Conservation (phyloP, 345 rosid genomes). For the Microcos paniculata region DNA sequence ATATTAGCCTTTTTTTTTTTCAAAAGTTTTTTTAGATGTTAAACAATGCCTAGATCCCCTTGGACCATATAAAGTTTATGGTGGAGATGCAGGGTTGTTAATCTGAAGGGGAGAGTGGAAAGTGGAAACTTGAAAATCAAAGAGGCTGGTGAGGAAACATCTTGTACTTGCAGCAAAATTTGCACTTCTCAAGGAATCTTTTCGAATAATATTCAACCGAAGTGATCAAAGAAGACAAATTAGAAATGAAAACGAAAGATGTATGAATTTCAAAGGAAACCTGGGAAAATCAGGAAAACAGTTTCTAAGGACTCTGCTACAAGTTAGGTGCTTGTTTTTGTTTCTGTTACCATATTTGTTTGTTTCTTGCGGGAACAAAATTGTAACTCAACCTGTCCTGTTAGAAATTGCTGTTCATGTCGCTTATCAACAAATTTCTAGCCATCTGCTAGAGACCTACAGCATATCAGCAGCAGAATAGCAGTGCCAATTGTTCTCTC, state of each 20-base stretch:
- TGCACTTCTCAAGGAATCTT: slow-evolving; percentile 28
- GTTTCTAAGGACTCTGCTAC: slow-evolving; percentile 10
- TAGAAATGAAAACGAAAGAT: slow-evolving; percentile 25
- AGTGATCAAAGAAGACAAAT: slow-evolving; percentile 30
- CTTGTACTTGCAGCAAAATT: slow-evolving; percentile 3
- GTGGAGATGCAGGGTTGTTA: neutral
- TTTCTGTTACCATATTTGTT: slow-evolving; percentile 7
- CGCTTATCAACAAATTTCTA: neutral
- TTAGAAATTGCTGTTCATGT: neutral
- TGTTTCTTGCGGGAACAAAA: slow-evolving; percentile 9
- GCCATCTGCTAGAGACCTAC: neutral
- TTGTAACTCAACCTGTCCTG: neutral
- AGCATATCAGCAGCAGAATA: neutral
- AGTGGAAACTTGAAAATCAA: neutral
- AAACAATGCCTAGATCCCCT: slow-evolving; percentile 16
- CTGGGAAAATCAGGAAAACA: slow-evolving; percentile 18
- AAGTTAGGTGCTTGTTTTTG: slow-evolving; percentile 1
- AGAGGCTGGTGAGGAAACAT: neutral
- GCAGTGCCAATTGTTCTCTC: neutral
- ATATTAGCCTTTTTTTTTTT: neutral
- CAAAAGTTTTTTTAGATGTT: neutral
- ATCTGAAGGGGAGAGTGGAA: neutral
- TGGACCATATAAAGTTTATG: neutral
- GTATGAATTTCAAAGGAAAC: slow-evolving; percentile 21
- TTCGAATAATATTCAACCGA: slow-evolving; percentile 14